Evolutionary conservation across 2,329 filamentous ascomycete genomes (phyloP), one percentile per base, ranked within the genome.

Genomic region (Stromatinia cepivora): DNA sequence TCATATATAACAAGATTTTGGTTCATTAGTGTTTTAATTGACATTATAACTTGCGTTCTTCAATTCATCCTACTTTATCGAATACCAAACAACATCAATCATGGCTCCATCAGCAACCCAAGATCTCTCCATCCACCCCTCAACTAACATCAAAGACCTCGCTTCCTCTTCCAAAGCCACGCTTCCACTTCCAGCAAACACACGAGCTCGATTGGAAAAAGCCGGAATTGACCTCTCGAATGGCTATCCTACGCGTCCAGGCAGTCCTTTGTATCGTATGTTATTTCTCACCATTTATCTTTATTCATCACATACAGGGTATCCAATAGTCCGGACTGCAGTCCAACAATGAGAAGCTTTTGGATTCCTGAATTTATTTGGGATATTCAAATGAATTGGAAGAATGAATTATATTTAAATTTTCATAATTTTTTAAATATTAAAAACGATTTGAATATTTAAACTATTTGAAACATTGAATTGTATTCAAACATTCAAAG

Each of bases 181-280:
- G 0, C 81, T 93, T 0, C 83, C 82, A 0, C 81, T 92, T 9
- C 90, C 90, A 3, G 82, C 82, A 13, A 74, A 85, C 1, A 81
- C 89, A 1, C 82, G 84, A 1, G 80, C 83, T 62, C 84, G 90
- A 5, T 82, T 92, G 0, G 85, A 87, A 73, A 91, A 90, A 71
- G 89, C 88, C 0, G 89, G 88, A 1, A 84, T 92, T 66, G 89
- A 93, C 76, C 81, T 92, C 2, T 90, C 88, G 0, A 80, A 86
- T 0, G 90, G 90, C 0, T 92, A 92, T 72, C 90, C 90, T 0
- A 92, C 92, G 74, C 86, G 89, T 0, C 90, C 90, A 1, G 84
- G 87, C 0, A 84, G 84, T 61, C 90, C 90, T 0, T 80, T 92
- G 1, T 92, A 88, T 73, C 81, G 66, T 67, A 39, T 39, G 65